phyloP scores from a whole-genome alignment of 1,284 basidiomycete species.

The Heliocybe sulcata region DNA sequence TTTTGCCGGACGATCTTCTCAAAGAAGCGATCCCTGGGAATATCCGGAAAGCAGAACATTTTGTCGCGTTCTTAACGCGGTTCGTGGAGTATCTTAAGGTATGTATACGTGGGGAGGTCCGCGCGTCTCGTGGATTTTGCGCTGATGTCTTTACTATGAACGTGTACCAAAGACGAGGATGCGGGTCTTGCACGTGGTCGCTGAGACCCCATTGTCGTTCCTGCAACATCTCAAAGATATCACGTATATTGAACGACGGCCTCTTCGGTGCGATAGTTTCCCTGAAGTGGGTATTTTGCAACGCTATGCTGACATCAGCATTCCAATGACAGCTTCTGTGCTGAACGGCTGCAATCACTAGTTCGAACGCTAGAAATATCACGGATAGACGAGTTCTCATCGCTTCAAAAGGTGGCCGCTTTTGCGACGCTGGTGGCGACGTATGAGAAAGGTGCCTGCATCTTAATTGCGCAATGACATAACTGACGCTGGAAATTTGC shows the following conservation, averaged over 20 bases:
- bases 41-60: conserved; percentile 98
- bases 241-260: conserved; percentile 95
- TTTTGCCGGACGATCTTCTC: conserved; percentile 91
- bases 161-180: conserved; percentile 83
- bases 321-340: conserved; percentile 71
- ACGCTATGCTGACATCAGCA: not conserved
- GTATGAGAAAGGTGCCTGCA: conserved; percentile 84
- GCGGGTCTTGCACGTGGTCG: conserved; percentile 98
- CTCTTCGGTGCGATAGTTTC: conserved; percentile 60
- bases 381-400: conserved; percentile 86
- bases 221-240: conserved; percentile 98
- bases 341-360: conserved; percentile 91
- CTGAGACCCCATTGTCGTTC: conserved; percentile 99
- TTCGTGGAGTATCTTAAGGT: conserved; percentile 99
- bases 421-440: conserved; percentile 98
- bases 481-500: conserved; percentile 7
- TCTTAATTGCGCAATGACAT: conserved; percentile 5
- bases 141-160: conserved; percentile 3
- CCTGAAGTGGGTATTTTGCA: not conserved
- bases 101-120: conserved; percentile 8
- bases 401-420: conserved; percentile 91
- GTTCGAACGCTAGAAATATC: conserved; percentile 90
- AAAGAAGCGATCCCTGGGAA: conserved; percentile 97
- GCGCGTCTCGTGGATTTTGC: conserved; percentile 1
- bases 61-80: conserved; percentile 96